Percentiles rank a stretch among this genome's conserved stretches.
These are phyloP conservation scores for Geum urbanum DNA, from an alignment of 306 rosid genomes.

Conservation along the genomic window DNA sequence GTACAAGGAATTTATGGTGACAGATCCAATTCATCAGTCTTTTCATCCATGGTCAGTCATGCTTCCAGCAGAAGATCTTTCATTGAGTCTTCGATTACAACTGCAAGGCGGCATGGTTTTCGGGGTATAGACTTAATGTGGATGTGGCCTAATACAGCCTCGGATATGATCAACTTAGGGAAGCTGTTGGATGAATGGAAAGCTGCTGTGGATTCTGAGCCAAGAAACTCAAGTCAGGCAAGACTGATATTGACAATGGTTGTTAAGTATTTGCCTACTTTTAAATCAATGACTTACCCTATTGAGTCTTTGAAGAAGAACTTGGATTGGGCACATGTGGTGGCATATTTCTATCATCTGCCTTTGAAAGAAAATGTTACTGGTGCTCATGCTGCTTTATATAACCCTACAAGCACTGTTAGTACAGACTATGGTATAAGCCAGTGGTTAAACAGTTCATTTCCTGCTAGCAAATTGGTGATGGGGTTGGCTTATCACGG, in stretches of 20 bases:
- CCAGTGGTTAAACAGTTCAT: slow-evolving; percentile 26
- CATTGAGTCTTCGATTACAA: slow-evolving; percentile 43
- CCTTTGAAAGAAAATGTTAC: slow-evolving; percentile 5
- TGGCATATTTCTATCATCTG: slow-evolving; percentile 32
- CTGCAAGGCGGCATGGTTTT: slow-evolving; percentile 38
- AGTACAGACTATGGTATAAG: slow-evolving; percentile 30
- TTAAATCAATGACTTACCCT: background rate
- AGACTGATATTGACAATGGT: slow-evolving; percentile 36
- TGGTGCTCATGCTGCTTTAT: slow-evolving; percentile 22
- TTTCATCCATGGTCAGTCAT: slow-evolving; percentile 29
- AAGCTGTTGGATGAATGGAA: slow-evolving; percentile 42
- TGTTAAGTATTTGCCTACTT: slow-evolving; percentile 14
- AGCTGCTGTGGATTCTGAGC: slow-evolving; percentile 23
- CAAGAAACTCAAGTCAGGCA: background rate
- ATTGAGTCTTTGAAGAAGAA: slow-evolving; percentile 23
- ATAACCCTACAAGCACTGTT: background rate
- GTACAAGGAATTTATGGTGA: slow-evolving; percentile 22
- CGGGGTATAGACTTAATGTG: slow-evolving; percentile 46
- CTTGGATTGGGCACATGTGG: slow-evolving; percentile 30
- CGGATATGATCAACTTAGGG: slow-evolving; percentile 32
- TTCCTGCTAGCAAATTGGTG: slow-evolving; percentile 23
- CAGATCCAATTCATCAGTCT: background rate
- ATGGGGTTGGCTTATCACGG: slow-evolving; percentile 43
- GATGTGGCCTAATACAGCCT: slow-evolving; percentile 15
- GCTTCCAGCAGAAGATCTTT: slow-evolving; percentile 33